Percentiles rank a stretch among this genome's conserved stretches.
Conservation (phyloP, 495 filamentous ascomycete genomes). For the Collariella sp. region DNA sequence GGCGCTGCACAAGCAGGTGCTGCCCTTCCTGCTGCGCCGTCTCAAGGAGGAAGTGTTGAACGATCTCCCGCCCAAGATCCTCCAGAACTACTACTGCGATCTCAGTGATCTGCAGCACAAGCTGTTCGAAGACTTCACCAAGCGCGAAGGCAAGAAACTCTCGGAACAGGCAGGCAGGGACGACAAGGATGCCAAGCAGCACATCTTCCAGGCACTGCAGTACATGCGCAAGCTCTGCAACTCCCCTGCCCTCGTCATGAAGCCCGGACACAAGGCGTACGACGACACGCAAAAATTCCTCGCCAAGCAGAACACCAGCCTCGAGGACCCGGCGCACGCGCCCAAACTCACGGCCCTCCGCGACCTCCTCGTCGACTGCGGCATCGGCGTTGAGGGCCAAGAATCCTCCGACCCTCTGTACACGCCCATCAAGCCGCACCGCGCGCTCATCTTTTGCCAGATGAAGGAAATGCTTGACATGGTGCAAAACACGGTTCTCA, state of each 20-base stretch:
- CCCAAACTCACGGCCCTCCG: slow-evolving; percentile 85
- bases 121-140: slow-evolving; percentile 91
- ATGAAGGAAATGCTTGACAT: slow-evolving; percentile 99
- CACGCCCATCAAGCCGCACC: slow-evolving; percentile 82
- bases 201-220: slow-evolving; percentile 97
- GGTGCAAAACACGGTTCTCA: slow-evolving; percentile 85
- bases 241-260: slow-evolving; percentile 90
- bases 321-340: slow-evolving; percentile 80
- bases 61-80: slow-evolving; percentile 93
- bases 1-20: slow-evolving; percentile 92
- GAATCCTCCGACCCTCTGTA: slow-evolving; percentile 53
- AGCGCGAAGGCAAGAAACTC: slow-evolving; percentile 80
- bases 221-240: slow-evolving; percentile 99
- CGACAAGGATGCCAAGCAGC: slow-evolving; percentile 88
- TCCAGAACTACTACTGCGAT: slow-evolving; percentile 99
- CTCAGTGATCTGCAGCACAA: slow-evolving; percentile 91
- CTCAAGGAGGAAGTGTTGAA: slow-evolving; percentile 97
- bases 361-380: slow-evolving; percentile 89
- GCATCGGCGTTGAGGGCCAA: slow-evolving; percentile 70
- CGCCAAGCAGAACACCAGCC: slow-evolving; percentile 57
- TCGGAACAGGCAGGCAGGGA: slow-evolving; percentile 64
- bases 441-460: slow-evolving; percentile 94
- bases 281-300: slow-evolving; percentile 71
- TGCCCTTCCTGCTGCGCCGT: slow-evolving; percentile 92
- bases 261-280: slow-evolving; percentile 85